Percentiles rank a stretch among this genome's conserved stretches.
Conservation (phyloP, 768 basidiomycete species). For the Suillus subaureus region DNA sequence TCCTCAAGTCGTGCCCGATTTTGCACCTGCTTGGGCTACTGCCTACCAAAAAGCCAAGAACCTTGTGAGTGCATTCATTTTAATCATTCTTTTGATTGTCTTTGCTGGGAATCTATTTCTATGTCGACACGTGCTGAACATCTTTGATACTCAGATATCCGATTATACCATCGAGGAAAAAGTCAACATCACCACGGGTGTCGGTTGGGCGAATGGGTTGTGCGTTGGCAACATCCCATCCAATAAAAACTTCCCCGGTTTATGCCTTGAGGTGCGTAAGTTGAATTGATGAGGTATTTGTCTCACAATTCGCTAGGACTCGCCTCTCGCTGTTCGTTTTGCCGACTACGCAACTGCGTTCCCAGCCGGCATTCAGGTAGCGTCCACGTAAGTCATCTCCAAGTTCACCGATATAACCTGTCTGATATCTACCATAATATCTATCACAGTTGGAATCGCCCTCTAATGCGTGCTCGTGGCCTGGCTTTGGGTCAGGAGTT, state of each 20-base stretch:
- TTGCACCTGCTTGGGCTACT: constrained; percentile 46
- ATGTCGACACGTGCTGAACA: constrained; percentile 1
- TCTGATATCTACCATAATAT: not conserved
- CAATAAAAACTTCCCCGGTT: constrained; percentile 48
- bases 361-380: constrained; percentile 61
- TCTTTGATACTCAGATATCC: constrained; percentile 32
- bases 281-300: not conserved
- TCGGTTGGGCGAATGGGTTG: constrained; percentile 40
- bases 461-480: constrained; percentile 65
- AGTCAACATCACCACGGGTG: constrained; percentile 27
- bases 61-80: constrained; percentile 37
- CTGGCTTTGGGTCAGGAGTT: constrained; percentile 68
- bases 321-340: constrained; percentile 42
- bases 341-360: constrained; percentile 44
- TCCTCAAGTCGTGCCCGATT: constrained; percentile 39
- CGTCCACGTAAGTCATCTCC: constrained; percentile 44
- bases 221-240: constrained; percentile 69
- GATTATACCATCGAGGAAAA: constrained; percentile 35
- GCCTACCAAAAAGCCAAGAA: constrained; percentile 57
- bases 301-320: constrained; percentile 21
- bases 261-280: constrained; percentile 58
- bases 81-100: too few species aligned
- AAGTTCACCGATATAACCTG: constrained; percentile 29
- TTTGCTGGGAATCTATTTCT: not conserved
- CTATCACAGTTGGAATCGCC: constrained; percentile 53